Conservation (phyloP, 495 filamentous ascomycete genomes). For the Podospora australis region DNA sequence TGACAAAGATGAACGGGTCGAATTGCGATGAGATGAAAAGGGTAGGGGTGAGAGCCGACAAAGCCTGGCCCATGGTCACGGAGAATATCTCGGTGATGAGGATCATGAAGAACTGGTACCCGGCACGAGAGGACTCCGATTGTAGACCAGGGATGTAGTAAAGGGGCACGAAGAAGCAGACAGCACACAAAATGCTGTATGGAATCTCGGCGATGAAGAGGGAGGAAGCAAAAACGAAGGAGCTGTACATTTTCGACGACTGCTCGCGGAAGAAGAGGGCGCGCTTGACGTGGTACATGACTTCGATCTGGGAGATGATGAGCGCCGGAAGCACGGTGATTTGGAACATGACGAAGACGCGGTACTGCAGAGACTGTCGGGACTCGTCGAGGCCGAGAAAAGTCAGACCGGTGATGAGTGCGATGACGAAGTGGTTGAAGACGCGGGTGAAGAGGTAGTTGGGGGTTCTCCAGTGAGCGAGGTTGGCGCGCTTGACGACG, state of each 20-base stretch:
- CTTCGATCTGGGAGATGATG: constrained; percentile 70
- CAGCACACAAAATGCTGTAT: constrained; percentile 66
- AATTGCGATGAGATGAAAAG: constrained; percentile 64
- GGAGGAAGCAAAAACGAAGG: constrained; percentile 62
- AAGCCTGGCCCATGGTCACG: constrained; percentile 63
- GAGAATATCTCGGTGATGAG: constrained; percentile 70
- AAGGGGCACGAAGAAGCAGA: constrained; percentile 66
- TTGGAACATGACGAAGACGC: constrained; percentile 80
- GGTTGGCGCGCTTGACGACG: constrained; percentile 57
- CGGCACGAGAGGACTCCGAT: constrained; percentile 50
- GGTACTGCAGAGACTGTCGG: constrained; percentile 64
- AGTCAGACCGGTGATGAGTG: constrained; percentile 65
- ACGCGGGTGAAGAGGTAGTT: constrained; percentile 75
- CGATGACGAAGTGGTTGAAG: constrained; percentile 67
- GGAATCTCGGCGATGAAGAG: constrained; percentile 73
- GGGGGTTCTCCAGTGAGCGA: constrained; percentile 65
- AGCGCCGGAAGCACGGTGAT: constrained; percentile 69
- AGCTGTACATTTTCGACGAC: constrained; percentile 69
- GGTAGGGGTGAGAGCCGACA: constrained; percentile 62
- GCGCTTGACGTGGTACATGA: constrained; percentile 68
- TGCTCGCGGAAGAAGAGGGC: constrained; percentile 74
- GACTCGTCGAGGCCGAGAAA: constrained; percentile 65
- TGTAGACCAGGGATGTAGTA: constrained; percentile 68
- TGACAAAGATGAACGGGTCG: constrained; percentile 73
- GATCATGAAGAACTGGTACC: constrained; percentile 78